Evolutionary conservation across 192 early-diverging fungal species (phyloP).

Genomic region (Backusella parvicylindrica): DNA sequence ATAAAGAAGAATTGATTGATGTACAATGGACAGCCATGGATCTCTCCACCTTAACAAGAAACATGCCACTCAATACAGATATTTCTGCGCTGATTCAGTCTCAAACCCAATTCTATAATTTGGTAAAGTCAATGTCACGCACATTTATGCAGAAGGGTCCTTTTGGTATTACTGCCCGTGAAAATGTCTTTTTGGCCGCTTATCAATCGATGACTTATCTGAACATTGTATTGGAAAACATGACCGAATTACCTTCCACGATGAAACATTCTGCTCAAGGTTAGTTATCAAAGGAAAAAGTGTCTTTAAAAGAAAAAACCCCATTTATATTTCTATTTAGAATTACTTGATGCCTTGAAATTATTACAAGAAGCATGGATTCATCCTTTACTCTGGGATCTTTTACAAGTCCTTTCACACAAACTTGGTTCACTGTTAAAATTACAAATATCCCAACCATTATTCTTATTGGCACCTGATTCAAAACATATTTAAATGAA

Average conservation of each 20-base stretch:
- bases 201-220: conserved; percentile 1
- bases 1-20: conserved; percentile 70
- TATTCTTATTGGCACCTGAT: conserved; percentile 18
- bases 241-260: background rate
- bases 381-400: conserved; percentile 17
- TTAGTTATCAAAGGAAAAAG: background rate
- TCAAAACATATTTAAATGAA: background rate
- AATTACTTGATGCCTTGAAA: background rate
- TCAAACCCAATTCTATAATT: background rate
- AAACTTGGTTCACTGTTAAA: background rate
- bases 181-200: conserved; percentile 5
- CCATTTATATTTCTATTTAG: background rate
- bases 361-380: background rate
- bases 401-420: background rate
- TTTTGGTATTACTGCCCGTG: conserved; percentile 19
- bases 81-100: background rate
- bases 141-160: conserved; percentile 17
- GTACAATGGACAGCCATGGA: conserved; percentile 44
- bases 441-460: conserved; percentile 1
- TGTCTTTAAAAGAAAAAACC: background rate
- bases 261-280: background rate
- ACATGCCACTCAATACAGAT: background rate
- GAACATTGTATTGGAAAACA: background rate
- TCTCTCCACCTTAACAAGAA: background rate
- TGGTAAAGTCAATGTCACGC: background rate